Base-by-base conservation (phyloP, 2,329 filamentous ascomycete genomes). In the Stachybotrys elegans region DNA sequence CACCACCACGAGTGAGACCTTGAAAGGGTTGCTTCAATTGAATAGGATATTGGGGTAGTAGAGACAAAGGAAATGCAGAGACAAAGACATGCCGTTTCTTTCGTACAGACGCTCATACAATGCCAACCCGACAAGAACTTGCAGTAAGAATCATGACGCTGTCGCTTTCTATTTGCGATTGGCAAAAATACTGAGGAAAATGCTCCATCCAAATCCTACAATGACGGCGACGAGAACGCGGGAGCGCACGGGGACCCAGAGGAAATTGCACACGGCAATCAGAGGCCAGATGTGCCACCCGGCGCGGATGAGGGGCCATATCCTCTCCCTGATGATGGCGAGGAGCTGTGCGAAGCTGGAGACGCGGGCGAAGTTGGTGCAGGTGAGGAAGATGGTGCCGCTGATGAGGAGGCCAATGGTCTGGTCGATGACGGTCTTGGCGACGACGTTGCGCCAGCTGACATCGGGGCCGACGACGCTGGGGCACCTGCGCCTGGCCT, bases 231-330 rank as follows among this genome's bases (percentile, higher is more conserved):
- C 63, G 21, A 66, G 51, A 17, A 65, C 63, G 13, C 63, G 46
- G 13, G 60, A 64, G 12, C 62, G 55, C 8, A 66, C 61, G 1
- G 63, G 63, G 6, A 66, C 61, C 55, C 60, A 66, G 5, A 61
- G 43, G 42, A 64, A 66, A 44, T 65, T 66, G 56, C 54, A 56
- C 12, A 66, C 42, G 7, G 60, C 60, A 7, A 66, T 63, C 13
- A 62, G 47, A 2, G 63, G 63, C 63, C 63, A 66, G 19, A 66
- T 57, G 31, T 63, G 60, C 63, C 63, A 66, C 9, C 61, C 63
- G 3, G 63, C 63, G 39, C 54, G 54, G 43, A 66, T 51, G 8
- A 66, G 53, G 4, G 56, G 48, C 43, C 54, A 58, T 1, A 66
- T 49, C 25, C 57, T 50, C 12, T 58, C 50, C 4, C 49, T 48